Evolutionary conservation across 371 early-diverging fungal species (phyloP).

Genomic region (Mucor piriformis): DNA sequence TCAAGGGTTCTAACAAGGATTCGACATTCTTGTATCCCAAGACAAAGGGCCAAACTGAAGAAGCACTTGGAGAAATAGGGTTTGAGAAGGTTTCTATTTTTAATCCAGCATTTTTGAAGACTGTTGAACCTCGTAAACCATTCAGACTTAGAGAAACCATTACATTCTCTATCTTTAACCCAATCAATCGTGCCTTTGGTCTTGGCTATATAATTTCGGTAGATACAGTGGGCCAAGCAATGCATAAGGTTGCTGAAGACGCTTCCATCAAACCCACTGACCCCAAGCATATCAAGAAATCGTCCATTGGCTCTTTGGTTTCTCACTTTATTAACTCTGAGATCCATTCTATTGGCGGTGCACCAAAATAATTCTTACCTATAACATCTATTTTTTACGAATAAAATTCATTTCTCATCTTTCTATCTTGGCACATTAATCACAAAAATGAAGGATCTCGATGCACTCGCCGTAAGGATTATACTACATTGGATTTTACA

Average conservation of each 20-base stretch:
- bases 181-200: slow-evolving; percentile 22
- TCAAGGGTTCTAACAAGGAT: slow-evolving; percentile 55
- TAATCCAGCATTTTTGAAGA: slow-evolving; percentile 61
- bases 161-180: slow-evolving; percentile 11
- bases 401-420: neutral
- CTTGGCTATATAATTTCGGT: slow-evolving; percentile 26
- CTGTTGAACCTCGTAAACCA: slow-evolving; percentile 39
- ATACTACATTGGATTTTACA: no score
- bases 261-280: slow-evolving; percentile 7
- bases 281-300: slow-evolving; percentile 2
- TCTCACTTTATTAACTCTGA: slow-evolving; percentile 10
- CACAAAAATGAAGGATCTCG: slow-evolving; percentile 42
- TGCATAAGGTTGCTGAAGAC: slow-evolving; percentile 34
- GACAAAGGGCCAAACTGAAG: slow-evolving; percentile 80
- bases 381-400: no score
- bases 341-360: slow-evolving; percentile 10
- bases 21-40: slow-evolving; percentile 71
- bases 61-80: slow-evolving; percentile 58
- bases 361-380: slow-evolving; percentile 3
- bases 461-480: slow-evolving; percentile 43
- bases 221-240: slow-evolving; percentile 32
- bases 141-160: slow-evolving; percentile 23
- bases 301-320: slow-evolving; percentile 10
- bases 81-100: slow-evolving; percentile 70
- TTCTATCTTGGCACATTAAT: neutral